Evolutionary conservation across 1,284 basidiomycete species (phyloP), one percentile per base, ranked within the genome.

Genomic region (Papiliotrema laurentii): DNA sequence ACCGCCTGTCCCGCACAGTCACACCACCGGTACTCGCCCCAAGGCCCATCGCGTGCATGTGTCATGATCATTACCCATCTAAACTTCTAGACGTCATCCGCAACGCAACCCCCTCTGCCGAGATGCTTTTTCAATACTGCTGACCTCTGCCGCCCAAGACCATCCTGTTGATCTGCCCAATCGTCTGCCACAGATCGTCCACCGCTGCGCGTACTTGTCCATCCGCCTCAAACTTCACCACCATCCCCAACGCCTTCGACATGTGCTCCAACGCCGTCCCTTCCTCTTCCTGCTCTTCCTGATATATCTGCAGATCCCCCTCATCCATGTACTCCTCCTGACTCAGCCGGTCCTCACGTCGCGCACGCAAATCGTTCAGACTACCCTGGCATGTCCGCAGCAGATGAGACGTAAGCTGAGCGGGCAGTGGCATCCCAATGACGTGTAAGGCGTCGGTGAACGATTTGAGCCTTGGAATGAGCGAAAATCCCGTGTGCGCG

Each of bases 391-490:
- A 52, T 10, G 49, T 33, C 6, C 43, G 47, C 5, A 59, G 24
- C 0, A 61, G 43, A 13, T 49, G 51, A 2, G 13, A 25, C 11
- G 45, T 43, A 13, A 60, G 49, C 16, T 28, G 25, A 18, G 33
- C 27, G 0, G 69, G 66, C 2, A 68, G 52, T 0, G 64, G 56
- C 2, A 55, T 47, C 7, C 53, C 81, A 37, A 88, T 75, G 19
- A 87, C 79, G 24, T 78, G 79, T 6, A 87, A 57, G 3, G 80
- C 79, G 64, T 89, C 86, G 41, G 78, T 76, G 66, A 89, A 79
- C 57, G 83, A 84, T 57, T 84, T 86, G 77, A 84, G 63, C 37
- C 65, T 58, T 42, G 40, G 3, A 4, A 52, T 54, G 45, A 31
- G 48, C 40, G 34, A 22, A 19, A 43, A 25, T n/a, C 31, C 31